Evolutionary conservation across 1,284 basidiomycete species (phyloP).

Genomic region (Ceratobasidium sp.): DNA sequence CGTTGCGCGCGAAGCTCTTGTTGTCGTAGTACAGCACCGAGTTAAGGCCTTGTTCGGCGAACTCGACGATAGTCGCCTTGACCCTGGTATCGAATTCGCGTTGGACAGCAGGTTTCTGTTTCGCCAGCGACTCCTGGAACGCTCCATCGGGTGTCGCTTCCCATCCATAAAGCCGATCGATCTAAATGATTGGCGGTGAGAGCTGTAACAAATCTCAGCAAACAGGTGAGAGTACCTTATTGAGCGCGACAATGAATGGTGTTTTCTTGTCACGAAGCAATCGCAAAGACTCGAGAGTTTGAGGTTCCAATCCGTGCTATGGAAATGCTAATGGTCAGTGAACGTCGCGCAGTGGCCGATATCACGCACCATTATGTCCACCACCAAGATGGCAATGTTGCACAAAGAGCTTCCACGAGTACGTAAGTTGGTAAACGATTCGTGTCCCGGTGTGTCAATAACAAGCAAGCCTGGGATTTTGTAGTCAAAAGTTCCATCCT

Average conservation of each 20-base stretch:
- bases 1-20: slow-evolving; percentile 93
- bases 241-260: slow-evolving; percentile 98
- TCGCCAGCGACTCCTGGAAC: slow-evolving; percentile 91
- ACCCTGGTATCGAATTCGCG: slow-evolving; percentile 95
- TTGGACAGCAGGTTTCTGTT: slow-evolving; percentile 83
- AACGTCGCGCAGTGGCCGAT: background rate
- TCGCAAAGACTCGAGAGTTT: slow-evolving; percentile 96
- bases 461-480: slow-evolving; percentile 96
- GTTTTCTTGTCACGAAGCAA: slow-evolving; percentile 94
- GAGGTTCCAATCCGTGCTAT: slow-evolving; percentile 95
- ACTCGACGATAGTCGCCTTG: slow-evolving; percentile 87
- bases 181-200: slow-evolving; percentile 61
- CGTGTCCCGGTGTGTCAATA: slow-evolving; percentile 99
- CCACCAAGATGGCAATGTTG: slow-evolving; percentile 99
- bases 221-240: slow-evolving; percentile 71
- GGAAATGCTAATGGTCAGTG: slow-evolving; percentile 33
- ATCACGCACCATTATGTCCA: slow-evolving; percentile 90
- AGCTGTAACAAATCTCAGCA: slow-evolving; percentile 32
- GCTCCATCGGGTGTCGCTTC: slow-evolving; percentile 89
- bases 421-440: slow-evolving; percentile 98
- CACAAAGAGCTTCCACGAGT: slow-evolving; percentile 96
- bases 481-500: slow-evolving; percentile 89
- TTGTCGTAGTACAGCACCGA: slow-evolving; percentile 97
- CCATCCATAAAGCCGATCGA: slow-evolving; percentile 99
- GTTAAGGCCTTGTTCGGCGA: slow-evolving; percentile 98